Conservation (phyloP, 1,284 basidiomycete species). For the Taiwanofungus camphoratus region DNA sequence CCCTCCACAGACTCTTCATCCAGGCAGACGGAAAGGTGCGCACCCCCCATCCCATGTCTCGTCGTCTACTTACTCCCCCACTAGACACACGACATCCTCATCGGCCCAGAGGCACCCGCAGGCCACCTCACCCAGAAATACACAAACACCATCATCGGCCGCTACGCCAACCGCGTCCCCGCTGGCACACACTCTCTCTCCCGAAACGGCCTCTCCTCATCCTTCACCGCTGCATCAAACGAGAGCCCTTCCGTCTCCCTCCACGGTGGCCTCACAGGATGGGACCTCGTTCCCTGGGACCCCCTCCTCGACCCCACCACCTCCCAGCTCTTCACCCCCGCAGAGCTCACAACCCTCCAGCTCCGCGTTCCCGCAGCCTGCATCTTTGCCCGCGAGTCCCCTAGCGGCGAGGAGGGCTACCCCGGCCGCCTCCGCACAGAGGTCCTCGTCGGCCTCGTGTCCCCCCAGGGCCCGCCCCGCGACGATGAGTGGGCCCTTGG, state of each 20-base stretch:
- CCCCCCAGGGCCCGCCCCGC: slow-evolving; percentile 35
- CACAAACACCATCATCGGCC: slow-evolving; percentile 65
- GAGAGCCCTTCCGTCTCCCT: slow-evolving; percentile 61
- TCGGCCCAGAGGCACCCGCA: slow-evolving; percentile 61
- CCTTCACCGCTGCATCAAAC: slow-evolving; percentile 39
- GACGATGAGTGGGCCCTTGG: slow-evolving; percentile 46
- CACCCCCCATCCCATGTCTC: slow-evolving; percentile 7
- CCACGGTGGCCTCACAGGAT: slow-evolving; percentile 65
- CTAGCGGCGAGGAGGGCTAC: slow-evolving; percentile 65
- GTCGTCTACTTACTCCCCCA: slow-evolving; percentile 1
- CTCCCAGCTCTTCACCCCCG: slow-evolving; percentile 49
- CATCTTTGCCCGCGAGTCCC: slow-evolving; percentile 54
- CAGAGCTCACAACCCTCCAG: slow-evolving; percentile 43
- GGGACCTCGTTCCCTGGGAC: slow-evolving; percentile 52
- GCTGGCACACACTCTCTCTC: slow-evolving; percentile 48
- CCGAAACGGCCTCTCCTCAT: slow-evolving; percentile 45
- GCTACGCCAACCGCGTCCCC: slow-evolving; percentile 68
- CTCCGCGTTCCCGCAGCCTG: slow-evolving; percentile 31
- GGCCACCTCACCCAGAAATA: slow-evolving; percentile 60
- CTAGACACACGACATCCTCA: slow-evolving; percentile 68
- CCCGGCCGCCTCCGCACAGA: slow-evolving; percentile 56
- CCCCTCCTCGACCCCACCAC: slow-evolving; percentile 35
- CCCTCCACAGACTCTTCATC: slow-evolving; percentile 59
- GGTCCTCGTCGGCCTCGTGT: slow-evolving; percentile 50
- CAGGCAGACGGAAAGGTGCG: slow-evolving; percentile 57